These are phyloP conservation scores for Posidonia australis DNA, from an alignment of 106 monocot genomes.

Conservation along the genomic window DNA sequence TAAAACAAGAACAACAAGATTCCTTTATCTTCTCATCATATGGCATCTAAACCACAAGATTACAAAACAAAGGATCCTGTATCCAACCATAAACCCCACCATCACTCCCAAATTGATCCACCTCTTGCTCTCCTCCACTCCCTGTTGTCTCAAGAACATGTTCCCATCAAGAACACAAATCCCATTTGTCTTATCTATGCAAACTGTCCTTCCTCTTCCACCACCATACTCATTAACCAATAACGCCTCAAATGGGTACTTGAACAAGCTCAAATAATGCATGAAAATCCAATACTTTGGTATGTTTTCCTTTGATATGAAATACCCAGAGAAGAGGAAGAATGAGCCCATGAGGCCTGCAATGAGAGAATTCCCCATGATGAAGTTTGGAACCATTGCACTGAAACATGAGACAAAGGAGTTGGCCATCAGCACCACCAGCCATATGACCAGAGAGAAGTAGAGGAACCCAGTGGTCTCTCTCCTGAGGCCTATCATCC, in stretches of 20 bases:
- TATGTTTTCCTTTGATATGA: constrained; percentile 64
- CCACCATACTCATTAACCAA: constrained; percentile 75
- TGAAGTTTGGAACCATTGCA: constrained; percentile 82
- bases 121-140: too few relatives aligned
- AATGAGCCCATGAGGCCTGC: constrained; percentile 78
- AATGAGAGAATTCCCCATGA: constrained; percentile 79
- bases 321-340: constrained; percentile 98
- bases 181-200: neutral
- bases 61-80: too few relatives aligned
- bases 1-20: too few relatives aligned
- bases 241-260: constrained; percentile 90
- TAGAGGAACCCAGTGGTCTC: constrained; percentile 50
- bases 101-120: too few relatives aligned
- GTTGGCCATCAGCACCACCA: constrained; percentile 83
- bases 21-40: too few relatives aligned
- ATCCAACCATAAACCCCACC: too few relatives aligned
- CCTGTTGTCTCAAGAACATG: too few relatives aligned
- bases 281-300: constrained; percentile 92
- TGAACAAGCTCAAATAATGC: constrained; percentile 95
- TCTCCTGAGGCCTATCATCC: constrained; percentile 51
- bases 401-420: constrained; percentile 82
- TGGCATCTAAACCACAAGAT: too few relatives aligned
- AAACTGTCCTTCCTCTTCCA: constrained; percentile 31
- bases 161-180: too few relatives aligned
- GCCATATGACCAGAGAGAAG: constrained; percentile 66